Evolutionary conservation across 2,329 filamentous ascomycete species (phyloP).

Genomic region (Scleromitrula shiraiana): DNA sequence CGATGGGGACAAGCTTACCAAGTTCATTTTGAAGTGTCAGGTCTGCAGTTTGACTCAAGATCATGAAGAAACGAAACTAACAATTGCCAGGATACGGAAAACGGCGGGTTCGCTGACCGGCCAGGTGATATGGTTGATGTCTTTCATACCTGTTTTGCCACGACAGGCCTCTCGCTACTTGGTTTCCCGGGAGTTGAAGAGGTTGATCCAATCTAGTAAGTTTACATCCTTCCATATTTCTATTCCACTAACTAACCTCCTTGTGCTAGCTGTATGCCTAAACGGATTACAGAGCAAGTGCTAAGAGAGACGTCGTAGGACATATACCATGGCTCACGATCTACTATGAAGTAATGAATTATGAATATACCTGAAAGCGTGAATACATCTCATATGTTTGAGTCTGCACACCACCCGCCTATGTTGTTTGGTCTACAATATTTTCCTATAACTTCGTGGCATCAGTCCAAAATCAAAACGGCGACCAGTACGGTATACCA

Average conservation of each 20-base stretch:
- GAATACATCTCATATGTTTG: too few relatives aligned
- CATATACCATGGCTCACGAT: not conserved
- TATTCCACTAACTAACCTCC: constrained; percentile 12
- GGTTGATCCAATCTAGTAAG: constrained; percentile 82
- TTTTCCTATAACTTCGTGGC: too few relatives aligned
- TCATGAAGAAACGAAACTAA: constrained; percentile 50
- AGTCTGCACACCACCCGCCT: too few relatives aligned
- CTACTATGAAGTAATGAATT: not conserved
- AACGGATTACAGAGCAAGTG: constrained; percentile 53
- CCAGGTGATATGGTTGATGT: constrained; percentile 96
- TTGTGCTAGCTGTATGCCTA: constrained; percentile 62
- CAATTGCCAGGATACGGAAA: constrained; percentile 73
- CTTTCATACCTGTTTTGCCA: constrained; percentile 86
- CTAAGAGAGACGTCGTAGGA: constrained; percentile 34
- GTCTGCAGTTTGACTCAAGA: constrained; percentile 41
- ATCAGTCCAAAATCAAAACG: too few relatives aligned
- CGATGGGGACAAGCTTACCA: constrained; percentile 67
- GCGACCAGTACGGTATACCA: too few relatives aligned
- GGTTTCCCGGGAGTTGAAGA: constrained; percentile 67
- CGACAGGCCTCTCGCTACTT: constrained; percentile 81
- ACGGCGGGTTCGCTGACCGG: constrained; percentile 80
- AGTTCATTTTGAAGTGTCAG: constrained; percentile 83
- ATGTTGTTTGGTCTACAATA: too few relatives aligned
- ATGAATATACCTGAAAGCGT: too few relatives aligned
- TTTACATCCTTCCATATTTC: not conserved